Evolutionary conservation across 352 stramenopile species (phyloP).

Genomic region (Phytophthora fragariaefolia): DNA sequence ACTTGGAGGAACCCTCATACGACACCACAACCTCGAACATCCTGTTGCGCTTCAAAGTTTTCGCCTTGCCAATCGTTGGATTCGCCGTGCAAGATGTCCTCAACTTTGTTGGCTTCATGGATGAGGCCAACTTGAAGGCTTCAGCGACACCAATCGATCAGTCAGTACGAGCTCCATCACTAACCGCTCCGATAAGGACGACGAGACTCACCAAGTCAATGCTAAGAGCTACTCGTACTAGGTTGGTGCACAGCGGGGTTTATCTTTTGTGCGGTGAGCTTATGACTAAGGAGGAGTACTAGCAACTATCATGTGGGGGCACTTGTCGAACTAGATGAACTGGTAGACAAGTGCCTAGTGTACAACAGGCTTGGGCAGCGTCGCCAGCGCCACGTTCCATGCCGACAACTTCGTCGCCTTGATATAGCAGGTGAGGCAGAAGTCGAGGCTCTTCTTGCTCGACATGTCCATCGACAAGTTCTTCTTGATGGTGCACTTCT

Average conservation of each 20-base stretch:
- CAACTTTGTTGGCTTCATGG: not conserved
- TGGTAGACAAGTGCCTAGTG: not conserved
- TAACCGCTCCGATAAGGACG: not conserved
- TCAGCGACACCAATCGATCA: slow-evolving; percentile 6
- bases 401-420: slow-evolving; percentile 58
- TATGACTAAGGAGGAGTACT: slow-evolving; percentile 25
- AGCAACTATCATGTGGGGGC: slow-evolving; percentile 23
- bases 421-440: slow-evolving; percentile 65
- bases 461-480: slow-evolving; percentile 41
- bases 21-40: slow-evolving; percentile 2
- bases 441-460: slow-evolving; percentile 55
- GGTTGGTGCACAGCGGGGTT: slow-evolving; percentile 4
- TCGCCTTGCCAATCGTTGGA: not conserved
- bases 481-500: slow-evolving; percentile 63
- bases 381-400: slow-evolving; percentile 50
- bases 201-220: not conserved
- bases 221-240: not conserved
- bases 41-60: not conserved
- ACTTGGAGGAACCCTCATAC: not conserved
- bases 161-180: not conserved
- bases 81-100: not conserved
- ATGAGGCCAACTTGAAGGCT: not conserved
- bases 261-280: slow-evolving; percentile 17
- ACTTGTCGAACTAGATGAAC: slow-evolving; percentile 10
- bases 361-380: slow-evolving; percentile 31